A percentile compares a stretch with the other conserved stretches of the same genome.
Evolutionary conservation across 192 early-diverging fungal genomes (phyloP).

Genomic region (Rhizoclosmatium globosum): DNA sequence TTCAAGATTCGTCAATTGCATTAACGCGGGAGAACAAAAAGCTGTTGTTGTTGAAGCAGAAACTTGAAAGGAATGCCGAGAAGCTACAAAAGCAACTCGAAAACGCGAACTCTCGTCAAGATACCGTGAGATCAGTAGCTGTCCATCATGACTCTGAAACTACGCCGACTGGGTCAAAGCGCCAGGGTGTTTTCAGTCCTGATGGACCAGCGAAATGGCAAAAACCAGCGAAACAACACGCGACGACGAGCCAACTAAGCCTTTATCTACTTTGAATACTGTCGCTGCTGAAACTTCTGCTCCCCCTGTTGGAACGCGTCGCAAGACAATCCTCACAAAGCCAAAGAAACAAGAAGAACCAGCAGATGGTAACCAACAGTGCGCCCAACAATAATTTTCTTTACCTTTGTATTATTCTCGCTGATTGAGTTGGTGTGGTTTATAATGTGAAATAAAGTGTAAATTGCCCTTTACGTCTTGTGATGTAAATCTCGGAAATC

Average conservation of each 20-base stretch:
- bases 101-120: not conserved
- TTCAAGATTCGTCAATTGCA: slow-evolving; percentile 12
- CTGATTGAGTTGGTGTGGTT: too few relatives aligned
- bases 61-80: not conserved
- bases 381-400: slow-evolving; percentile 7
- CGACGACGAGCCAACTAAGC: not conserved
- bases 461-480: too few relatives aligned
- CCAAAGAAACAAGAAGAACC: not conserved
- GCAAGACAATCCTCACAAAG: not conserved
- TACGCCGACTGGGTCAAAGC: slow-evolving; percentile 20
- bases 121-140: not conserved
- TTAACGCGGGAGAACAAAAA: slow-evolving; percentile 29
- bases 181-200: not conserved
- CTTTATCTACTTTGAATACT: not conserved
- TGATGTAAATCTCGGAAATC: too few relatives aligned
- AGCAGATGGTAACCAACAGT: not conserved
- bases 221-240: not conserved
- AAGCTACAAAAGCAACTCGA: slow-evolving; percentile 27
- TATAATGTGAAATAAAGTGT: too few relatives aligned
- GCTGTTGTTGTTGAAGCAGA: slow-evolving; percentile 13
- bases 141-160: not conserved
- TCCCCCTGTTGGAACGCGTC: slow-evolving; percentile 1
- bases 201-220: not conserved
- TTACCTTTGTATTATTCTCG: too few relatives aligned
- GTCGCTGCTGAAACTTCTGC: not conserved